Evolutionary conservation across 2,329 filamentous ascomycete genomes (phyloP).

Genomic region (Diplodia corticola): DNA sequence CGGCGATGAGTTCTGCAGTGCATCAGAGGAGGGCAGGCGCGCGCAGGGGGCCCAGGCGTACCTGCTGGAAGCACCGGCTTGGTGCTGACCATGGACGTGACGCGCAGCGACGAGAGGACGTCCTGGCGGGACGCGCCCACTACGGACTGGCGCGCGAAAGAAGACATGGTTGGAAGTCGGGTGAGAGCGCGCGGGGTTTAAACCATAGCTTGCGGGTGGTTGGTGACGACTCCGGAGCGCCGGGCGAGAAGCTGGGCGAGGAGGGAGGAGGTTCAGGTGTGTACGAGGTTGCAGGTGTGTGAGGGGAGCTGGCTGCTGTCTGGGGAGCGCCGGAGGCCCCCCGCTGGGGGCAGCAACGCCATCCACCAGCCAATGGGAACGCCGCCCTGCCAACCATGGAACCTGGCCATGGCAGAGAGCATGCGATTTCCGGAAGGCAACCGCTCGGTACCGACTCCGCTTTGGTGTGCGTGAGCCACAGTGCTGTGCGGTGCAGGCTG

Average conservation of each 20-base stretch:
- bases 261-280: background rate
- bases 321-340: slow-evolving; percentile 13
- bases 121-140: slow-evolving; percentile 36
- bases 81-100: slow-evolving; percentile 75
- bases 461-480: background rate
- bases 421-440: background rate
- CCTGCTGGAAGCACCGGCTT: slow-evolving; percentile 82
- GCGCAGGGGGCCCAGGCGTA: slow-evolving; percentile 42
- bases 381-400: background rate
- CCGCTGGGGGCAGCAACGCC: background rate
- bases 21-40: background rate
- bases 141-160: slow-evolving; percentile 38
- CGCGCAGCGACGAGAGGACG: slow-evolving; percentile 74
- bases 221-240: background rate
- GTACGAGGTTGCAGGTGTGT: slow-evolving; percentile 5
- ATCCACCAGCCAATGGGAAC: slow-evolving; percentile 4
- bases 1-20: slow-evolving; percentile 73
- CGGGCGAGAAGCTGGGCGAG: background rate
- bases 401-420: background rate
- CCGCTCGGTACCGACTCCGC: background rate
- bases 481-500: background rate
- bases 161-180: slow-evolving; percentile 23
- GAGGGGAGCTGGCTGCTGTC: slow-evolving; percentile 15
- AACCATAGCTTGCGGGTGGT: background rate
- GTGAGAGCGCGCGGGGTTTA: background rate